These are phyloP conservation scores for Piper longum DNA, from an alignment of 164 flowering plant species.

Conservation along the genomic window DNA sequence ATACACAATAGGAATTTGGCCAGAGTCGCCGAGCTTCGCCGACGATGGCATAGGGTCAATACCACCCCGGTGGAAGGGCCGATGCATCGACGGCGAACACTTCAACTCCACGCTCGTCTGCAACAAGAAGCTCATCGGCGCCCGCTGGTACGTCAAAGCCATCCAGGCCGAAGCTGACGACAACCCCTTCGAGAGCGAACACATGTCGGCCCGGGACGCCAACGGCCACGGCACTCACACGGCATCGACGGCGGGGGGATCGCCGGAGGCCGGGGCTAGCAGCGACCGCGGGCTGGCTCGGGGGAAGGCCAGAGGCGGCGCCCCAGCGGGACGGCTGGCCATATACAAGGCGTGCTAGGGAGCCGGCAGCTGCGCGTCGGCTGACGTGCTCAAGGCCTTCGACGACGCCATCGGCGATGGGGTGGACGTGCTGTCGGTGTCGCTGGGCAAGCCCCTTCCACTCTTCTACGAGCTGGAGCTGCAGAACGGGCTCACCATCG, in stretches of 20 bases:
- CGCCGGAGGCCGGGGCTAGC: conserved; percentile 7
- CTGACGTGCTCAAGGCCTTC: conserved; percentile 15
- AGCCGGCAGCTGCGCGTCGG: background rate
- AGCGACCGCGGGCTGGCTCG: conserved; percentile 10
- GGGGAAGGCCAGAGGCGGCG: conserved; percentile 17
- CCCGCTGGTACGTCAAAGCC: conserved; percentile 15
- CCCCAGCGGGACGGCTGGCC: conserved; percentile 14
- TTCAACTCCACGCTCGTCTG: conserved; percentile 18
- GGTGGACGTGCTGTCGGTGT: conserved; percentile 17
- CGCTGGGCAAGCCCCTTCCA: conserved; percentile 5
- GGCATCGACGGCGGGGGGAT: conserved; percentile 14
- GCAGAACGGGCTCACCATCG: conserved; percentile 10
- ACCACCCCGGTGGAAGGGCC: conserved; percentile 37
- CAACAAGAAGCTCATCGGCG: conserved; percentile 16
- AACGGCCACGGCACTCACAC: conserved; percentile 16
- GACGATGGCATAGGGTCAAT: conserved; percentile 30
- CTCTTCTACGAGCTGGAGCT: conserved; percentile 2
- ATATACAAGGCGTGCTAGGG: conserved; percentile 16
- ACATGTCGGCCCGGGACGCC: conserved; percentile 12
- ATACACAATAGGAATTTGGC: conserved; percentile 40
- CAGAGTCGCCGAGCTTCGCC: conserved; percentile 25
- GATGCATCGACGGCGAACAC: conserved; percentile 19
- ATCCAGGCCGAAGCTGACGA: background rate
- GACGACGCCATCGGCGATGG: conserved; percentile 20
- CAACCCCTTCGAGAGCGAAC: conserved; percentile 1